Conservation (phyloP, 2,329 filamentous ascomycete species). For the Aspergillus sclerotialis region DNA sequence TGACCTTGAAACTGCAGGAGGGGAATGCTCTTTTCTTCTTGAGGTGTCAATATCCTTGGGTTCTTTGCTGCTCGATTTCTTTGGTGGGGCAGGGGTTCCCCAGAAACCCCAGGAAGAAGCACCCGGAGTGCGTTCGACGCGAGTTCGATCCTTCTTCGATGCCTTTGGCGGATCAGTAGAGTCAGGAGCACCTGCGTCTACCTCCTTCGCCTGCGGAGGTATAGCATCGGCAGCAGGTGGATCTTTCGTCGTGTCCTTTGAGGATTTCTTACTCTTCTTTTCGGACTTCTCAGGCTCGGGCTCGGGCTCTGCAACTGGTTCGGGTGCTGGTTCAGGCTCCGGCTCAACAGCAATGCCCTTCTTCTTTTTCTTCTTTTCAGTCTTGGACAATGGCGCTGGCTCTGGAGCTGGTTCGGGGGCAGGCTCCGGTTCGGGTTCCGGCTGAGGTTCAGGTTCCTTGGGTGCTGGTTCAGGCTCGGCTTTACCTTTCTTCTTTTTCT, state of each 20-base stretch:
- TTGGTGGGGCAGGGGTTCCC: conserved; percentile 49
- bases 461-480: conserved; percentile 22
- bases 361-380: conserved; percentile 19
- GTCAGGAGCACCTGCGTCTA: conserved; percentile 30
- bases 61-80: conserved; percentile 47
- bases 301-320: conserved; percentile 8
- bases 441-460: conserved; percentile 8
- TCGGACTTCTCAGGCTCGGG: conserved; percentile 21
- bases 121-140: conserved; percentile 63
- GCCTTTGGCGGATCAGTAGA: conserved; percentile 45
- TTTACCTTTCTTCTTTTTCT: conserved; percentile 21
- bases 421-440: conserved; percentile 9
- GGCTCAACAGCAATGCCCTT: conserved; percentile 17
- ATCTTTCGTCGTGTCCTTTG: conserved; percentile 36
- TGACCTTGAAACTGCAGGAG: conserved; percentile 43
- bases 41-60: conserved; percentile 26
- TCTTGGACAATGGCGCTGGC: conserved; percentile 16
- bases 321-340: conserved; percentile 17
- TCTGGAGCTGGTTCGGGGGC: conserved; percentile 19
- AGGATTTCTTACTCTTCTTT: conserved; percentile 29
- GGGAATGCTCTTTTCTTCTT: conserved; percentile 33
- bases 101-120: conserved; percentile 69
- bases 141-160: conserved; percentile 68
- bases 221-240: conserved; percentile 42
- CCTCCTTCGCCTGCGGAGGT: conserved; percentile 11